Evolutionary conservation across 1,284 basidiomycete genomes (phyloP).

Genomic region (Ceratobasidium sp.): DNA sequence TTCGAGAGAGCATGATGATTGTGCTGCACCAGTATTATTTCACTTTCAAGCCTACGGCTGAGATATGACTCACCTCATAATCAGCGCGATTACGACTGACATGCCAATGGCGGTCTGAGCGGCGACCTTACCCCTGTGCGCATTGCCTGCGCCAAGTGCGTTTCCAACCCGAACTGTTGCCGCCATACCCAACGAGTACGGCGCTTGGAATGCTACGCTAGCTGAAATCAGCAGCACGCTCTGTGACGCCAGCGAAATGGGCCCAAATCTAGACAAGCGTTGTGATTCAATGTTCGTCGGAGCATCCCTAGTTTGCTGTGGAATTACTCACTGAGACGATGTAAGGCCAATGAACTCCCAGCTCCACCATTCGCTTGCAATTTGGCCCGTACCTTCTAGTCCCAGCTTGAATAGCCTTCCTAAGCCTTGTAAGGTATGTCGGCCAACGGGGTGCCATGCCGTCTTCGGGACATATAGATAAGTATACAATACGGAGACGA

Average conservation of each 20-base stretch:
- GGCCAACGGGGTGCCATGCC: constrained; percentile 86
- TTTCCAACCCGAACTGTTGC: constrained; percentile 79
- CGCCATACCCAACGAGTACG: constrained; percentile 77
- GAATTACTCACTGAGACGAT: constrained; percentile 20
- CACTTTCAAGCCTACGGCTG: constrained; percentile 67
- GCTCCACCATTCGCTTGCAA: constrained; percentile 90
- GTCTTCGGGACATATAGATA: constrained; percentile 78
- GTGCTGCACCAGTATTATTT: constrained; percentile 60
- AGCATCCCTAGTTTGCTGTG: constrained; percentile 58
- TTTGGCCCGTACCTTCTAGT: constrained; percentile 80
- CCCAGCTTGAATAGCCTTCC: constrained; percentile 82
- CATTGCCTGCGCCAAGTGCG: constrained; percentile 55
- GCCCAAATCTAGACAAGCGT: constrained; percentile 55
- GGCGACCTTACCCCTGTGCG: constrained; percentile 5
- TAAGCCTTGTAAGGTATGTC: constrained; percentile 75
- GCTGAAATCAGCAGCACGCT: constrained; percentile 73
- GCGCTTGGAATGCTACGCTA: constrained; percentile 67
- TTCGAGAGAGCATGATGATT: constrained; percentile 78
- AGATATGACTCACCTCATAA: constrained; percentile 61
- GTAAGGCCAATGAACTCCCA: constrained; percentile 78
- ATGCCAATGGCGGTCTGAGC: constrained; percentile 78
- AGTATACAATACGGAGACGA: constrained; percentile 79
- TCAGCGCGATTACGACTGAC: constrained; percentile 61
- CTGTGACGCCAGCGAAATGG: constrained; percentile 70
- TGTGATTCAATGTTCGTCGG: constrained; percentile 55